Evolutionary conservation across 371 early-diverging fungal genomes (phyloP), one percentile per base, ranked within the genome.

Genomic region (Actinomucor elegans): DNA sequence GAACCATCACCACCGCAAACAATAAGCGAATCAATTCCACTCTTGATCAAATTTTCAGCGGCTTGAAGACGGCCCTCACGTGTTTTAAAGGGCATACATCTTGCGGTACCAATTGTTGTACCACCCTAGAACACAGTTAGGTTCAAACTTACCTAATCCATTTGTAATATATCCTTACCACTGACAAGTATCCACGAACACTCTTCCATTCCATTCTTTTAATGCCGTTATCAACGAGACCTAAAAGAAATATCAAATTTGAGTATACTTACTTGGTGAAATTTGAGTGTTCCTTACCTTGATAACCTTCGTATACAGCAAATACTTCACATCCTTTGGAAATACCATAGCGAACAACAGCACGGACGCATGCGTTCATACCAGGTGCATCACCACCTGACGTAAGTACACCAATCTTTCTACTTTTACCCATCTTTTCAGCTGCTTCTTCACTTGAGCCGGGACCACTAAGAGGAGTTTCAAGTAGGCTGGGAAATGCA

Each of bases 1-100:
- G 95, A 93, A 4, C 99, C 99, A 65, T 99, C 99, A 52, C 99
- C 99, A 48, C 99, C 99, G 61, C 96, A 89, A 14, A 99, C 94
- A 56, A 99, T 83, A 24, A 99, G 72, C 12, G 97, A 89, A 63
- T 98, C 97, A 47, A 99, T 98, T 14, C 94, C 94, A 56, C 86
- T 87, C 51, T 81, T 84, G 61, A 96, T 85, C 61, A 99, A 73
- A 64, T 98, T 97, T 40, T 73, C 76, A 4, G 91, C 94, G 3
- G 94, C 99, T 52, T 81, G 64, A 35, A 94, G 85, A 29, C 99
- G 90, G 24, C 99, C 99, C 52, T 91, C 88, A 11, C 87, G 78
- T 6, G 86, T 87, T 11, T 87, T 83, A 74, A 99, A 99, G 31
- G 83, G 83, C 64, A 76, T 75, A 70, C 95, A 97, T 11, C 99